Conservation (phyloP, 2,329 filamentous ascomycete genomes). For the Monosporascus ibericus region DNA sequence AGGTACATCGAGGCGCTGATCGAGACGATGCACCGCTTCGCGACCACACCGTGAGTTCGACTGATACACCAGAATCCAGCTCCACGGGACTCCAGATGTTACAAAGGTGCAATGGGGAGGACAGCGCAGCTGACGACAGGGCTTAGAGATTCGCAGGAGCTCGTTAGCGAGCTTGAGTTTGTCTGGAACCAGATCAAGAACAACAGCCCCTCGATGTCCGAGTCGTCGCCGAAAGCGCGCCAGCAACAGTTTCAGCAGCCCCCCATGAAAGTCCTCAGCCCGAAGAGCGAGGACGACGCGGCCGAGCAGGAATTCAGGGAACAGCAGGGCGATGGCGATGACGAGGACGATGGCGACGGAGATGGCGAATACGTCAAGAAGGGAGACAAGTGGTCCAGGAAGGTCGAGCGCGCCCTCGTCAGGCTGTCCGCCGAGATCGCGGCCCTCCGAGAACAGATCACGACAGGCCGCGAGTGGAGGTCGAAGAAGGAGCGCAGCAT, state of each 20-base stretch:
- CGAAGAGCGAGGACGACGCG: constrained; percentile 79
- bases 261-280: constrained; percentile 68
- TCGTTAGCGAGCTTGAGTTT: constrained; percentile 94
- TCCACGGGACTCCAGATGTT: not conserved
- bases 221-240: constrained; percentile 47
- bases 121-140: constrained; percentile 5
- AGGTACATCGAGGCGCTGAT: constrained; percentile 91
- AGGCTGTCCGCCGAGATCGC: constrained; percentile 90
- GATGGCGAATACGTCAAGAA: constrained; percentile 34
- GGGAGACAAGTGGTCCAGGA: constrained; percentile 64
- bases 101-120: not conserved
- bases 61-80: constrained; percentile 1
- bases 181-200: constrained; percentile 98
- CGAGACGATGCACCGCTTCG: constrained; percentile 94
- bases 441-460: constrained; percentile 84
- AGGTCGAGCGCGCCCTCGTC: constrained; percentile 79
- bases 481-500: constrained; percentile 58
- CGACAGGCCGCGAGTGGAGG: constrained; percentile 66
- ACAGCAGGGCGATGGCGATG: constrained; percentile 38
- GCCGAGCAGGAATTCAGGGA: constrained; percentile 51
- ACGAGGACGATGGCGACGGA: constrained; percentile 31
- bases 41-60: constrained; percentile 65
- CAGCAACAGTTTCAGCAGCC: constrained; percentile 39
- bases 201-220: constrained; percentile 62
- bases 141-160: constrained; percentile 68